Base-by-base conservation (phyloP, 306 rosid species). In the Cicer bijugum region DNA sequence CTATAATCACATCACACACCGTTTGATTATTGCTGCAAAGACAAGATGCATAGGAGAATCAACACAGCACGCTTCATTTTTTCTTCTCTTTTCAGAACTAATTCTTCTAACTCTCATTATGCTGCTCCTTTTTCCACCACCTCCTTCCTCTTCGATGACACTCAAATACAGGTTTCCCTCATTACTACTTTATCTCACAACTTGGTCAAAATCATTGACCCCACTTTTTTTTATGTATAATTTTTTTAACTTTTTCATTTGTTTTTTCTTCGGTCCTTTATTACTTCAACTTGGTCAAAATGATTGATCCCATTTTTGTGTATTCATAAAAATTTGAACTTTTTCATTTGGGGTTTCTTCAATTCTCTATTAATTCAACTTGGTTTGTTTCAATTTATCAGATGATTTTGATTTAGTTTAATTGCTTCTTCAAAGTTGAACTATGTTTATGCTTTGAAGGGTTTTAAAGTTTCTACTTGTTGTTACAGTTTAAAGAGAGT, bases 401-500 rank as follows among this genome's bases (percentile, higher is more conserved):
- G 8, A 58, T 68, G 62, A 67, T 55, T 67, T 52, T 37, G 56
- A 11, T 2, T 28, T 3, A 28, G 33, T 28, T 3, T 78, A 42
- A 0, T 6, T 6, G 43, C 35, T 39, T 77, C 43, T 60, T 46
- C 14, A 39, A 69, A 51, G 9, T 33, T 43, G 71, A 45, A 48
- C 35, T 12, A 1, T 72, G 44, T 20, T 16, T 16, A 38, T 23
- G 47, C 43, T 57, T 66, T 28, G 65, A 69, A 52, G 40, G 53
- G 64, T 81, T 42, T 51, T 42, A 78, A 78, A 51, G 53, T 35
- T 71, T 67, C 52, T 66, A 23, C 61, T 72, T 33, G 15, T 55
- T 61, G 50, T 38, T 82, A 17, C 92, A 93, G 98, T 93, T 93
- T 69, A 93, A 93, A 82, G 96, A 89, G 75, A 93, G 98, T 68